These are phyloP conservation scores for Mycena latifolia DNA, from an alignment of 768 basidiomycete genomes.

Conservation along the genomic window DNA sequence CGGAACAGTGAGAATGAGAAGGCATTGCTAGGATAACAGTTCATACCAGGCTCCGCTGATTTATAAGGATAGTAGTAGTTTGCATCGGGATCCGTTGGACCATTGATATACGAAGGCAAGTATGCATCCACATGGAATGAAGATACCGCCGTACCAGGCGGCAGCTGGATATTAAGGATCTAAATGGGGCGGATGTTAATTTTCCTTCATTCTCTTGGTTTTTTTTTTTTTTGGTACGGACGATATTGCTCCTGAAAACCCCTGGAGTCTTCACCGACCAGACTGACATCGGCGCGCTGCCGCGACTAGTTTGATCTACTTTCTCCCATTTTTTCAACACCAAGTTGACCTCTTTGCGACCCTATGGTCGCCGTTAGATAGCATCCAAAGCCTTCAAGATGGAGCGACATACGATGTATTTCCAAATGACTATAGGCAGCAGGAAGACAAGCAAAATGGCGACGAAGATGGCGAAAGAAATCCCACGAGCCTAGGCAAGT, in stretches of 20 bases:
- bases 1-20: not conserved
- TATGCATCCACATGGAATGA: conserved; percentile 56
- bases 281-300: conserved; percentile 46
- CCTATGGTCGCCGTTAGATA: conserved; percentile 45
- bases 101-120: conserved; percentile 60
- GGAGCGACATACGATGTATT: conserved; percentile 50
- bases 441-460: conserved; percentile 53
- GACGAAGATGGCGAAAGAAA: conserved; percentile 51
- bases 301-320: conserved; percentile 46
- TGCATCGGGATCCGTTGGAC: conserved; percentile 47
- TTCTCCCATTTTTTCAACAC: conserved; percentile 55
- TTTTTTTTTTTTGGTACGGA: conserved; percentile 35
- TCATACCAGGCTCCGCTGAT: conserved; percentile 29
- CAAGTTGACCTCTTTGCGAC: conserved; percentile 52
- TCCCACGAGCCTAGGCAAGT: conserved; percentile 47
- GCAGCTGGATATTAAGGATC: conserved; percentile 55
- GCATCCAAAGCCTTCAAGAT: not conserved
- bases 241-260: conserved; percentile 51
- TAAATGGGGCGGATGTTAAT: conserved; percentile 31
- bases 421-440: conserved; percentile 61
- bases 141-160: conserved; percentile 44
- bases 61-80: conserved; percentile 47
- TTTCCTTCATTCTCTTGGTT: no score
- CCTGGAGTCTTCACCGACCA: conserved; percentile 59
- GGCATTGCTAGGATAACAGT: not conserved